Percentiles rank a stretch among this genome's conserved stretches.
Conservation (phyloP, 2,329 filamentous ascomycete genomes). For the Aspergillus ochraceus region DNA sequence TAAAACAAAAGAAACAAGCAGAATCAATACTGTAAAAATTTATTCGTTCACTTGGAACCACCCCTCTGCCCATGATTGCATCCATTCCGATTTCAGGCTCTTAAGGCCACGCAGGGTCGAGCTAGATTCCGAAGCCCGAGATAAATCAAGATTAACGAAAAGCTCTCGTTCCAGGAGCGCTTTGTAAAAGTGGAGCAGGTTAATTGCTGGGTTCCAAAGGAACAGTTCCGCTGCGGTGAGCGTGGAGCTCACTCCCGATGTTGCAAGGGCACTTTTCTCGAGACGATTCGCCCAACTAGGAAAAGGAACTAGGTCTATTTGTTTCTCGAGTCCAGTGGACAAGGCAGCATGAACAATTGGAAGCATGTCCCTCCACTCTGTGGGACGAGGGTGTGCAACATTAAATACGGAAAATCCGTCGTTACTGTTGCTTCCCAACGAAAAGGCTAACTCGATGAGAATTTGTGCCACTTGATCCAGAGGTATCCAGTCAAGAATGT, state of each 20-base stretch:
- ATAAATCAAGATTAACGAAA: too few species aligned
- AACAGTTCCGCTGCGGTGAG: background rate
- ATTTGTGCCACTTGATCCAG: slow-evolving; percentile 3
- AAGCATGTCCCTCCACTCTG: background rate
- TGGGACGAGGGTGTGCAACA: background rate
- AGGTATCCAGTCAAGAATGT: slow-evolving; percentile 5
- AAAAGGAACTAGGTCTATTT: background rate
- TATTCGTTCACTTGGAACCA: too few species aligned
- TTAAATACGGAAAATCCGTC: background rate
- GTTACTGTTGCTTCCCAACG: background rate
- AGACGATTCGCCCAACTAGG: slow-evolving; percentile 1
- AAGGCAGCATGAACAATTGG: background rate
- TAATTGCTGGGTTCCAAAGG: background rate
- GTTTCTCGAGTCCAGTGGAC: background rate
- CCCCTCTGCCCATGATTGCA: too few species aligned
- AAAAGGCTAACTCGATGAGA: slow-evolving; percentile 1
- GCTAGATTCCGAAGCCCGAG: too few species aligned
- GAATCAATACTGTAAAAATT: too few species aligned
- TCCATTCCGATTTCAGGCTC: too few species aligned
- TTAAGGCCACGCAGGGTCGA: too few species aligned
- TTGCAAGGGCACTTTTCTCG: background rate
- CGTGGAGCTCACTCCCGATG: too few species aligned
- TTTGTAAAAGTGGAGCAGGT: slow-evolving; percentile 1
- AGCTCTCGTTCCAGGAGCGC: background rate
- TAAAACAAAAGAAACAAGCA: too few species aligned